Base-by-base conservation (phyloP, 164 flowering plant species). In the Magnolia officinalis region DNA sequence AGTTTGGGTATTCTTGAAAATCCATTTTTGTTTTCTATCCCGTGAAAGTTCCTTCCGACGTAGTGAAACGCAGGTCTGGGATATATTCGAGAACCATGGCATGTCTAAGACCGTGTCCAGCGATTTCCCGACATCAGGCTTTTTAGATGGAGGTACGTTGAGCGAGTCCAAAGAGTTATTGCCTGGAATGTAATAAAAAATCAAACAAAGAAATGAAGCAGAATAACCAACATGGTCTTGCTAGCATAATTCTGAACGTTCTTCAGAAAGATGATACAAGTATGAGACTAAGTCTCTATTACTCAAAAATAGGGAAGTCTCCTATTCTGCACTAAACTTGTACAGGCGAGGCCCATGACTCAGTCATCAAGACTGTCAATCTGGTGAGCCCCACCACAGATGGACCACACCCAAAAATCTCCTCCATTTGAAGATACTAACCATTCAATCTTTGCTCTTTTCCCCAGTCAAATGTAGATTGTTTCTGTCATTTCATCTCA, bases 1-100 rank as follows among this genome's bases (percentile, higher is more conserved):
- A 50, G 0, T 63, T 72, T 87, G 86, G 2, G 86, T 83, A 26
- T 78, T 85, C 82, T 86, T 91, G 80, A 78, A 87, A 72, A 86
- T 65, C 87, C 88, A 88, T 76, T 84, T 91, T 19, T 83, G 80
- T 78, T 93, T 95, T 78, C 92, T 91, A 61, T 83, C 87, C 21
- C 92, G 91, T 9, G 83, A 70, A 7, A 84, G 5, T 70, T 86
- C 89, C 81, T 93, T 92, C n/a, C 88, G 85, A 8, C 80, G 86
- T 49, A 75, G 72, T 49, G 89, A 78, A 0, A 81, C 24, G 37
- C 16, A 65, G 52, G 19, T 68, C 16, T 51, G 71, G 65, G 51
- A 66, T 64, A 67, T 21, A 45, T 9, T 75, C 19, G 85, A 52
- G 65, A 87, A 76, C 94, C 89, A 88, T 67, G 90, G 88, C 63